A percentile compares a stretch with the other conserved stretches of the same genome.
Conservation (phyloP, 495 filamentous ascomycete genomes). For the Lasiosphaeria hispida region DNA sequence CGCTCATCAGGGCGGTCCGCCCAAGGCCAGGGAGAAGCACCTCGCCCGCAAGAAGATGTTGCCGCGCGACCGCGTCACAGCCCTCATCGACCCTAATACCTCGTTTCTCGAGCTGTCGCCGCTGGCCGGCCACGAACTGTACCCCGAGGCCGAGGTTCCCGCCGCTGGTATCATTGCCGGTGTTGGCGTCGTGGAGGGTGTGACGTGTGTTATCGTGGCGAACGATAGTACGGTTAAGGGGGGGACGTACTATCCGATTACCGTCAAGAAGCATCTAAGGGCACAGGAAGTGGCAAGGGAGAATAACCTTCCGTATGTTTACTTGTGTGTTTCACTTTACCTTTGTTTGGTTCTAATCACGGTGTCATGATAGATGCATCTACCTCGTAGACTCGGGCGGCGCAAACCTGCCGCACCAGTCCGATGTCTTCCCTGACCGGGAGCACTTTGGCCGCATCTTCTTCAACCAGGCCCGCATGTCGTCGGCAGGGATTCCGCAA, state of each 20-base stretch:
- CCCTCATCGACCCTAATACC: conserved; percentile 83
- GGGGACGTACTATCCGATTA: conserved; percentile 98
- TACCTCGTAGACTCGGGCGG: conserved; percentile 97
- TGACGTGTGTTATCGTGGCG: conserved; percentile 89
- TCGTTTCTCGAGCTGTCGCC: conserved; percentile 89
- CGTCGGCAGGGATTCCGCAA: conserved; percentile 80
- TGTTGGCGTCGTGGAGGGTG: conserved; percentile 85
- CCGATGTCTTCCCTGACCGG: conserved; percentile 92
- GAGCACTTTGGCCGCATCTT: conserved; percentile 98
- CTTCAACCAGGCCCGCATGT: conserved; percentile 97
- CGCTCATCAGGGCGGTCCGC: conserved; percentile 71
- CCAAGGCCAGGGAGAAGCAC: conserved; percentile 88
- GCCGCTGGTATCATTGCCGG: conserved; percentile 93
- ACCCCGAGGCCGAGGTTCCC: conserved; percentile 66
- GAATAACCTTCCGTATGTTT: conserved; percentile 62
- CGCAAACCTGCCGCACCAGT: conserved; percentile 92
- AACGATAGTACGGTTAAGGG: conserved; percentile 99
- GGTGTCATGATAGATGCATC: conserved; percentile 58
- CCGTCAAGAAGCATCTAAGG: conserved; percentile 94
- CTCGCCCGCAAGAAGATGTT: conserved; percentile 89
- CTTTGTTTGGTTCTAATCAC: conserved; percentile 16
- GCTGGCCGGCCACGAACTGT: conserved; percentile 82
- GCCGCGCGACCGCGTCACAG: conserved; percentile 82
- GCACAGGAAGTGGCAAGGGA: conserved; percentile 89
- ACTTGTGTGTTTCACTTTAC: too few relatives aligned